phyloP scores from a whole-genome alignment of 768 basidiomycete genomes.

The Boletus bicolor region DNA sequence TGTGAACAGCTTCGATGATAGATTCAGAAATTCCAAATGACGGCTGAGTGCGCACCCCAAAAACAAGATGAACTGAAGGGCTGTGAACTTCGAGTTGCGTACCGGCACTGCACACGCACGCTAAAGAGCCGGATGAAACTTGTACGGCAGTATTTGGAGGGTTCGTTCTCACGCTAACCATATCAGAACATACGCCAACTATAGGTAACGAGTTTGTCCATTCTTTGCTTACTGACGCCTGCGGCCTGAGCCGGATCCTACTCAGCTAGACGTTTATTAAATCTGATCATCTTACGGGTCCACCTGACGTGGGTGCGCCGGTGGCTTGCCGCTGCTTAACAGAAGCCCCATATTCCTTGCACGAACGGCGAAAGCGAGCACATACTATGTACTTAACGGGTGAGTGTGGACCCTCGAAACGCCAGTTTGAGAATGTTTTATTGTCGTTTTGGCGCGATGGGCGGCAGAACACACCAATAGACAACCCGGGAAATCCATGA shows the following conservation, averaged over 20 bases:
- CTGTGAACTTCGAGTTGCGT: constrained; percentile 8
- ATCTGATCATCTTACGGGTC: background rate
- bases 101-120: background rate
- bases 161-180: constrained; percentile 13
- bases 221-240: background rate
- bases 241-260: background rate
- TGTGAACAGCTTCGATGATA: background rate
- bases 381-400: background rate
- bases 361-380: background rate
- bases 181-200: background rate
- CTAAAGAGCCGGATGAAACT: constrained; percentile 2
- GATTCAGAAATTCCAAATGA: constrained; percentile 1
- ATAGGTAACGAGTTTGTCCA: constrained; percentile 3
- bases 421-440: background rate
- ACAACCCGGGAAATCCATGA: background rate
- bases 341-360: background rate
- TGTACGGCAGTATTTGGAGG: constrained; percentile 5
- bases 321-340: background rate
- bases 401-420: background rate
- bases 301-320: constrained; percentile 5
- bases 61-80: constrained; percentile 12
- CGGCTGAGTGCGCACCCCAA: constrained; percentile 1
- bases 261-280: constrained; percentile 2
- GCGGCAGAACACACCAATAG: background rate
- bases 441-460: background rate